Conservation (phyloP, 2,329 filamentous ascomycete species). For the Aspergillus phoenicis region DNA sequence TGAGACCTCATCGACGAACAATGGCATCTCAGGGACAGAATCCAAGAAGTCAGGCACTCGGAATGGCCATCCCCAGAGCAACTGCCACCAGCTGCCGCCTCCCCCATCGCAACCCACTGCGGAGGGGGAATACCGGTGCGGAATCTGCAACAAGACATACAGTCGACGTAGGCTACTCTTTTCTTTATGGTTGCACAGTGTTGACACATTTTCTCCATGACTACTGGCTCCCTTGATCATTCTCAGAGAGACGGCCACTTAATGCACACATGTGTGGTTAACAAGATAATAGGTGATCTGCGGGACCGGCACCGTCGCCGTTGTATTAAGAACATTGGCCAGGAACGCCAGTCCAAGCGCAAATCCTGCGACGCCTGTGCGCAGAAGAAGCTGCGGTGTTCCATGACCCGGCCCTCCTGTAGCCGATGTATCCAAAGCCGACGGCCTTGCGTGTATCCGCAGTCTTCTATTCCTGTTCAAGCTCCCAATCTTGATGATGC, state of each 20-base stretch:
- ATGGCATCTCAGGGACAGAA: neutral
- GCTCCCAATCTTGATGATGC: neutral
- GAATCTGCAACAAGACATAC: slow-evolving; percentile 23
- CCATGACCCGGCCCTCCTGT: slow-evolving; percentile 22
- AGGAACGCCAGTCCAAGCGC: slow-evolving; percentile 23
- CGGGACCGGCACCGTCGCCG: slow-evolving; percentile 24
- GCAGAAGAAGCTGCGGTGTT: slow-evolving; percentile 25
- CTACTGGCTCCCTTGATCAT: neutral
- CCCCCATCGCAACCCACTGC: slow-evolving; percentile 24
- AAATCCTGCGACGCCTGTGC: slow-evolving; percentile 25
- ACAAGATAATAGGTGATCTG: slow-evolving; percentile 19
- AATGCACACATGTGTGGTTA: neutral
- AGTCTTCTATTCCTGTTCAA: slow-evolving; percentile 13
- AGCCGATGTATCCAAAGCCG: slow-evolving; percentile 19
- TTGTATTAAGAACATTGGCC: slow-evolving; percentile 21
- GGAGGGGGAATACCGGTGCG: slow-evolving; percentile 19
- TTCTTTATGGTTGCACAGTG: neutral
- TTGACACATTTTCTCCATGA: neutral
- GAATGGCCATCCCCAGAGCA: neutral
- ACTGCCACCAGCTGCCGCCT: slow-evolving; percentile 11
- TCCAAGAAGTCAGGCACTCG: neutral
- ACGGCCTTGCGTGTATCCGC: slow-evolving; percentile 18
- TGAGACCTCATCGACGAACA: neutral
- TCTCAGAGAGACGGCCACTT: too few species aligned
- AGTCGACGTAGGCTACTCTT: slow-evolving; percentile 18